Base-by-base conservation (phyloP, 768 basidiomycete genomes). In the Sistotremastrum niveocremeum region DNA sequence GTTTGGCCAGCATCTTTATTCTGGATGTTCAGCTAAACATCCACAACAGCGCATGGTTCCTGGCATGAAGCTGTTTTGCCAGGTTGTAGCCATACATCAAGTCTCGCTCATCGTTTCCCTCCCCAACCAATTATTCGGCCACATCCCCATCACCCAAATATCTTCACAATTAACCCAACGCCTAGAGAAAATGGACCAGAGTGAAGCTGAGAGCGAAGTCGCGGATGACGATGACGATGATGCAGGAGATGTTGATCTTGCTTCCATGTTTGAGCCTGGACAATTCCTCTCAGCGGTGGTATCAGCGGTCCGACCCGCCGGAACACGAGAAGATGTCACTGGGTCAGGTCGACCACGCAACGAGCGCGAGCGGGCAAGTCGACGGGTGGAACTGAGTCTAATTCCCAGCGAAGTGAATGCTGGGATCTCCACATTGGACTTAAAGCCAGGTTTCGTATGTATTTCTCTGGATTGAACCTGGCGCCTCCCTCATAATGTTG, bases 101-200 rank as follows among this genome's bases (percentile, higher is more conserved):
- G 77, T 99, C 34, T 84, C 88, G 39, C 73, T 99, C 49, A 74
- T 98, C 48, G 69, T 98, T 31, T 97, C 94, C 11, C 71, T 99
- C n/a, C 94, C 95, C 11, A 87, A 93, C 55, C 93, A 97, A 63
- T 77, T 99, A 36, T 75, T 86, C 53, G 95, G 77, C 6, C 90
- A 99, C 63, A 72, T 98, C 34, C 93, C 94, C 28, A 88, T 99
- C 52, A 98, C 93, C 37, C 81, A 91, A 61, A 74, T 98, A 48
- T 86, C 90, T 9, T 63, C 74, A 33, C 81, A 85, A 56, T 71
- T 90, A 48, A 97, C 90, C 6, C 54, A 62, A 31, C 66, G 73
- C 12, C 70, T 98, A 31, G 84, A 87, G 57, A 68, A 71, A 33
- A 70, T 73, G 51, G 77, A 71, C 43, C 68, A 65, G 37, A 54